phyloP scores from a whole-genome alignment of 306 rosid species.

The Delonix regia region DNA sequence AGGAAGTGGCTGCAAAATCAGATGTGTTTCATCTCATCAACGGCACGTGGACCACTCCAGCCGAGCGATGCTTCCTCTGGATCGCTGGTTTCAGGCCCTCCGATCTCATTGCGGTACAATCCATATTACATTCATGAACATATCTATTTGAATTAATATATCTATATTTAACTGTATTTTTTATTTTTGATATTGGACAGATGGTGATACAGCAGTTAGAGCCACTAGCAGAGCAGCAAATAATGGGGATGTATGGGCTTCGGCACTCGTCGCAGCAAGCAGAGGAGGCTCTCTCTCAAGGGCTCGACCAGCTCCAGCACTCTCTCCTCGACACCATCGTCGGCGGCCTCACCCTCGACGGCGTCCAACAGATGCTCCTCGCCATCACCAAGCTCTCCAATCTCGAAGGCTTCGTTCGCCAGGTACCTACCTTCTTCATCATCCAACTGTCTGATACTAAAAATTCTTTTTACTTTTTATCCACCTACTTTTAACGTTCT shows the following conservation, averaged over 20 bases:
- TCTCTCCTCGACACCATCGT: slow-evolving; percentile 81
- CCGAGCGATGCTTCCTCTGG: slow-evolving; percentile 95
- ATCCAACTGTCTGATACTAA: too few relatives aligned
- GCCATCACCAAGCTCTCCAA: slow-evolving; percentile 77
- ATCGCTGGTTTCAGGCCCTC: slow-evolving; percentile 92
- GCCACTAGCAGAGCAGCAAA: slow-evolving; percentile 82
- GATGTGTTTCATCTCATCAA: slow-evolving; percentile 84
- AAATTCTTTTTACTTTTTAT: too few relatives aligned
- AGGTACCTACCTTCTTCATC: slow-evolving; percentile 43
- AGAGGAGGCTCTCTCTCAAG: slow-evolving; percentile 88
- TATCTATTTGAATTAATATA: too few relatives aligned
- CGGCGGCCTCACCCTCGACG: slow-evolving; percentile 56
- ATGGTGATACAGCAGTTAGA: slow-evolving; percentile 78
- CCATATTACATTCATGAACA: too few relatives aligned
- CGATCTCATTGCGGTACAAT: slow-evolving; percentile 77
- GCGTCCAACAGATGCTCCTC: slow-evolving; percentile 82
- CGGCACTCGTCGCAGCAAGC: slow-evolving; percentile 78
- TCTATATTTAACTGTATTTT: too few relatives aligned
- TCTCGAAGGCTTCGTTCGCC: slow-evolving; percentile 87
- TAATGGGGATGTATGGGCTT: slow-evolving; percentile 72
- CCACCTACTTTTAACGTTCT: not conserved
- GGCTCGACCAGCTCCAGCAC: slow-evolving; percentile 87
- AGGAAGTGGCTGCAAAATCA: slow-evolving; percentile 73
- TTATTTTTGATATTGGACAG: slow-evolving; percentile 34
- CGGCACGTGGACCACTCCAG: slow-evolving; percentile 84